Conservation (phyloP, 192 early-diverging fungal species). For the Linderina pennispora region DNA sequence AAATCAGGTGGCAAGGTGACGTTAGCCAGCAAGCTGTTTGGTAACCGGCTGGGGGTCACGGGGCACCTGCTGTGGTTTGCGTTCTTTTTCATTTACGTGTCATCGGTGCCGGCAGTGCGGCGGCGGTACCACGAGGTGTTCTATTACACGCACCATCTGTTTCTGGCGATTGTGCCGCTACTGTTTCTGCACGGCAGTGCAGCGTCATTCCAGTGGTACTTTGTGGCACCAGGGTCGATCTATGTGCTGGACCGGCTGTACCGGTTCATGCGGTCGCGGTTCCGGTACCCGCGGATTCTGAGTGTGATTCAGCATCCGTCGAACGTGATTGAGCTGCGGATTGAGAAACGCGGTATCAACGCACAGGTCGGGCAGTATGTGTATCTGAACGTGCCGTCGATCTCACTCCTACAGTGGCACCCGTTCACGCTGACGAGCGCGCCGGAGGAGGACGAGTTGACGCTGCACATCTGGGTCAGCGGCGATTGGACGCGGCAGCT, state of each 20-base stretch:
- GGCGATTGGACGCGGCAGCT: constrained; percentile 72
- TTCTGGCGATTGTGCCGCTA: constrained; percentile 66
- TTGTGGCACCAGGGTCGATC: constrained; percentile 55
- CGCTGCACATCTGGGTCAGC: constrained; percentile 70
- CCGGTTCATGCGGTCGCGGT: constrained; percentile 60
- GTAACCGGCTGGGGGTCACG: constrained; percentile 61
- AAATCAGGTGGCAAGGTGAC: constrained; percentile 26
- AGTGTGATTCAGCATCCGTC: constrained; percentile 82
- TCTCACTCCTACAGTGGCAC: constrained; percentile 68
- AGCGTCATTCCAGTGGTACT: constrained; percentile 72
- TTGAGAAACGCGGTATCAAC: constrained; percentile 55
- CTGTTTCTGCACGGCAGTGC: constrained; percentile 69
- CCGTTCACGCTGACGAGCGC: constrained; percentile 82
- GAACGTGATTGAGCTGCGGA: constrained; percentile 76
- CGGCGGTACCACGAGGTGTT: constrained; percentile 58
- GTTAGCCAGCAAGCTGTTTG: constrained; percentile 48
- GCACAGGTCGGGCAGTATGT: constrained; percentile 75
- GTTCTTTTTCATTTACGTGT: constrained; percentile 27
- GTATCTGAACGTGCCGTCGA: constrained; percentile 68
- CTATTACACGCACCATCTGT: constrained; percentile 85
- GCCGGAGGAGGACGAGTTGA: constrained; percentile 68
- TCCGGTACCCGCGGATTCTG: constrained; percentile 61
- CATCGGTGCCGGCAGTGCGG: constrained; percentile 33
- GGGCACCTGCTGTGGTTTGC: constrained; percentile 54
- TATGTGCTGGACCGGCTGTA: constrained; percentile 65